Base-by-base conservation (phyloP, 1,139 yeast genomes). In the Yamadazyma sp. region DNA sequence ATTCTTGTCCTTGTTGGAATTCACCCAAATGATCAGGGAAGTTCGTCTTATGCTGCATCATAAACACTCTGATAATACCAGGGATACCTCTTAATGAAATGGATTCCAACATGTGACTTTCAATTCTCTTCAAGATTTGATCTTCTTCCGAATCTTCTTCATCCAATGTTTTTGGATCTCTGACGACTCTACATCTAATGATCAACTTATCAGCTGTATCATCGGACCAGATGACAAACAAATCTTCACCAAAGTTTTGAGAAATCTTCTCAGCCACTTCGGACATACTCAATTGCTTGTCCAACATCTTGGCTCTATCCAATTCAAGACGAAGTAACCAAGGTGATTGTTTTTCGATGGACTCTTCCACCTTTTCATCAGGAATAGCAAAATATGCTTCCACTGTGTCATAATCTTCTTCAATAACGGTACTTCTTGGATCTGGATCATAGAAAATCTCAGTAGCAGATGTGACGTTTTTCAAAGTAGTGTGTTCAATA, bases 221-320 rank as follows among this genome's bases (percentile, higher is more conserved):
- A 73, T 94, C 98, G 36, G 97, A 89, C 98, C 98, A 94, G 59
- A 94, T 92, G 38, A 94, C 96, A 58, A 91, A 92, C 68, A 92
- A 72, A 66, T 92, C 98, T 56, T 89, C 95, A 43, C 92, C 95
- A 62, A 92, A 94, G 50, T 88, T 86, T 57, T 86, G 92, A 46
- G 92, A 85, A 48, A 94, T 94, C 73, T 86, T 89, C 54, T 89
- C 95, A 26, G 98, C 98, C 43, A 94, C 98, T 70, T 92, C 97
- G 47, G 95, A 88, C 98, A 94, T 92, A 7, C 96, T 88, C 61
- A 94, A 78, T 64, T 92, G 96, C 66, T 92, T 91, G 70, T 94
- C 98, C 56, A 91, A 85, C 96, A 94, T 88, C 69, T 92, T 92
- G 36, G 98, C 97, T 77, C 98, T 94, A 63, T 94, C 98, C 46